phyloP scores from a whole-genome alignment of 768 basidiomycete species.

The Tylopilus sp. region DNA sequence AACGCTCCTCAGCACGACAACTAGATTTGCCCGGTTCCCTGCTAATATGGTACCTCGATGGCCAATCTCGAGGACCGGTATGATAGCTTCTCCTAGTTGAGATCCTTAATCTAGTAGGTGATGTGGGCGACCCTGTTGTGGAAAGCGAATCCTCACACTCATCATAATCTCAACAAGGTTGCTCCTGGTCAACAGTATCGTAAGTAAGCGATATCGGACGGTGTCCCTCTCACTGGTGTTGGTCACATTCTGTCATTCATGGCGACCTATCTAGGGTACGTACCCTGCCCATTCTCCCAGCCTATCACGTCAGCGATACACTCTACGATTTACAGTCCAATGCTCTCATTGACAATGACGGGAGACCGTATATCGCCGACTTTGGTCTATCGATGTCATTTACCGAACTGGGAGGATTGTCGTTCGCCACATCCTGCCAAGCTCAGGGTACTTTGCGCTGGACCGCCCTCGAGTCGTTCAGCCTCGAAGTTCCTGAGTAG shows the following conservation, averaged over 20 bases:
- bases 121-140: too few species aligned
- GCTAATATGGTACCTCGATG: too few species aligned
- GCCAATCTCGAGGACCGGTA: too few species aligned
- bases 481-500: not conserved
- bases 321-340: conserved; percentile 7
- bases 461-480: conserved; percentile 1
- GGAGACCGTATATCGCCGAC: not conserved
- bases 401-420: not conserved
- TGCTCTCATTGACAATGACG: not conserved
- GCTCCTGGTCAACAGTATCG: conserved; percentile 4
- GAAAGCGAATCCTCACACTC: too few species aligned
- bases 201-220: not conserved
- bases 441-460: not conserved
- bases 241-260: conserved; percentile 1
- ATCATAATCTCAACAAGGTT: too few species aligned
- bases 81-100: too few species aligned
- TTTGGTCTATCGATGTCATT: conserved; percentile 7
- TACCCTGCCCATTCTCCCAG: too few species aligned
- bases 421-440: not conserved
- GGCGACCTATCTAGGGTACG: conserved; percentile 9
- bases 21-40: too few species aligned
- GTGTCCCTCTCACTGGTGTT: not conserved
- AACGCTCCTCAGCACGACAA: too few species aligned
- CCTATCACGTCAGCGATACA: too few species aligned
- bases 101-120: too few species aligned